Base-by-base conservation (phyloP, 2,329 filamentous ascomycete genomes). In the Stagonosporopsis vannaccii region DNA sequence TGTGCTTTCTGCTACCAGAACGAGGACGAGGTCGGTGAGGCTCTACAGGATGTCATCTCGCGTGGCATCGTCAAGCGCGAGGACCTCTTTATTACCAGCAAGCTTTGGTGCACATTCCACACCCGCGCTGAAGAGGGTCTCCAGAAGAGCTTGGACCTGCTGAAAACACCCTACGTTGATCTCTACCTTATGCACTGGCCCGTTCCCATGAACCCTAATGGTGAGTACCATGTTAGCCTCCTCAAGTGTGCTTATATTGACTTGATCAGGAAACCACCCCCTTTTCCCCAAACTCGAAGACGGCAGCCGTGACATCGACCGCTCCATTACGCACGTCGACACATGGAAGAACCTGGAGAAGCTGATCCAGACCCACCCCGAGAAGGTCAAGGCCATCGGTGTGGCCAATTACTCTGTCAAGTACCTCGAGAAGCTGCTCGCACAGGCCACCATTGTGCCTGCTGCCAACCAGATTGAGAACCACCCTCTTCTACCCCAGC, bases 141-240 rank as follows among this genome's bases (percentile, higher is more conserved):
- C 32, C 85, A 91, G 62, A 87, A 88, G 82, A 90, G 87, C 68
- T 80, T 95, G 73, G 85, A 88, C 77, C 83, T 84, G 57, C 79
- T 96, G 32, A 90, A 90, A 1, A 80, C 95, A 43, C 89, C 92
- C 62, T 94, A 96, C 73, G 84, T 96, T 5, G 92, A 96, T 73
- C 80, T 96, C 54, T 92, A 86, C 73, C 82, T 96, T 33, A 85
- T 96, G 80, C 91, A 96, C 79, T 95, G 91, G 90, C 89, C 90
- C 6, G 80, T 92, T 41, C 86, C 89, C 45, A 88, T 93, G 86
- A 94, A 93, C 78, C 89, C 89, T 7, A 84, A 90, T 30, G 89
- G 88, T 84, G 58, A 36, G 61, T 46, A 32, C 32, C 20, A 3
- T 22, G 15, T 6, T 9, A 3, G 1, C 19, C 47, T 2, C 11